Conservation (phyloP, 1,139 yeast species). For the Yamadazyma sp. region DNA sequence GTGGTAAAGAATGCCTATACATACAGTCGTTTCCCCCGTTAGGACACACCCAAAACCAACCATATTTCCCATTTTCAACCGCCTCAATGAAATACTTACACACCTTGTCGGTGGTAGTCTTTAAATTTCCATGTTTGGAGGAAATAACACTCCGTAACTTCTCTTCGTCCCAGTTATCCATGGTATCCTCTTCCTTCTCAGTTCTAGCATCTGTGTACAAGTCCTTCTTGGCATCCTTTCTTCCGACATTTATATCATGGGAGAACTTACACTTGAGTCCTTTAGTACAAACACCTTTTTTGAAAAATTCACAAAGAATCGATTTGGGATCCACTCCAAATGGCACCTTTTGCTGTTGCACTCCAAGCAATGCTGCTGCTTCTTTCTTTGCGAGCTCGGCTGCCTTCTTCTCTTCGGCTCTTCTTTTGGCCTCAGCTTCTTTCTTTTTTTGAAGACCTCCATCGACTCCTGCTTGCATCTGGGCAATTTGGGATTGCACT, state of each 20-base stretch:
- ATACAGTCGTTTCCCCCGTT: constrained; percentile 91
- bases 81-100: constrained; percentile 96
- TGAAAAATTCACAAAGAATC: constrained; percentile 87
- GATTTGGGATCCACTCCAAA: constrained; percentile 98
- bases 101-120: constrained; percentile 91
- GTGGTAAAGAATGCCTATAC: constrained; percentile 95
- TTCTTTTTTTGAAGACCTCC: constrained; percentile 68
- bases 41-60: constrained; percentile 99
- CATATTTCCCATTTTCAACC: constrained; percentile 95
- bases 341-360: constrained; percentile 83
- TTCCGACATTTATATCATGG: constrained; percentile 83
- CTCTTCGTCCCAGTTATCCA: constrained; percentile 98
- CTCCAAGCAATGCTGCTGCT: constrained; percentile 74
- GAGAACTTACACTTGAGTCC: constrained; percentile 93
- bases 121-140: constrained; percentile 92
- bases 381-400: constrained; percentile 87
- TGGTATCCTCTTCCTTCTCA: constrained; percentile 77
- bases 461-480: constrained; percentile 64
- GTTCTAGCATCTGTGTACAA: constrained; percentile 86
- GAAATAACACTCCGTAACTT: constrained; percentile 81
- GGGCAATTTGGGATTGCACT: constrained; percentile 83
- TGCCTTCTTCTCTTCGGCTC: constrained; percentile 86
- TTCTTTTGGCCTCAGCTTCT: constrained; percentile 72
- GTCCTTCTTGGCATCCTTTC: constrained; percentile 89
- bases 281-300: constrained; percentile 84